A percentile compares a stretch with the other conserved stretches of the same genome.
Evolutionary conservation across 2,329 filamentous ascomycete species (phyloP).

Genomic region (Colletotrichum euphorbiae): DNA sequence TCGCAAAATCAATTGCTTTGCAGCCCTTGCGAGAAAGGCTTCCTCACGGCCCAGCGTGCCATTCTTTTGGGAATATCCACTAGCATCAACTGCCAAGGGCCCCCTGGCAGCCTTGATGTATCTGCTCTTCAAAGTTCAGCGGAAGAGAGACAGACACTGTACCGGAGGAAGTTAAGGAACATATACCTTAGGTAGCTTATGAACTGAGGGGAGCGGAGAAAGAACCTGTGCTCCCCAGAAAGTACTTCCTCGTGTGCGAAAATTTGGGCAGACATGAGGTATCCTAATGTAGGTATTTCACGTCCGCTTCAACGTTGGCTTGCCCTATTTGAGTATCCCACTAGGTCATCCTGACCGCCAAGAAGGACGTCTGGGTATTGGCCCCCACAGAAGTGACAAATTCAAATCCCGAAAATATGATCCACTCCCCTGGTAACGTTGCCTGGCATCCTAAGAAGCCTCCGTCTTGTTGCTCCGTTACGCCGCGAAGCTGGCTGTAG

Average conservation of each 20-base stretch:
- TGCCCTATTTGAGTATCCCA: constrained; percentile 2
- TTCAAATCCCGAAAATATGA: constrained; percentile 32
- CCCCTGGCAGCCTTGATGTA: constrained; percentile 19
- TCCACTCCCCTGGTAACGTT: constrained; percentile 24
- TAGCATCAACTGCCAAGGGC: constrained; percentile 3
- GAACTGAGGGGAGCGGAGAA: not conserved
- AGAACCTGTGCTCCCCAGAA: not conserved
- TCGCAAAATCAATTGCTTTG: not conserved
- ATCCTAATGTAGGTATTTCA: not conserved
- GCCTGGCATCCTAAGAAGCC: not conserved
- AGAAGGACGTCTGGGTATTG: constrained; percentile 17
- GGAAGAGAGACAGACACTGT: not conserved
- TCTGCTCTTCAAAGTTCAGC: constrained; percentile 5
- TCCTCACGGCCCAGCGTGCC: constrained; percentile 36
- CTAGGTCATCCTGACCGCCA: not conserved
- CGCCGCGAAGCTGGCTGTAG: not conserved
- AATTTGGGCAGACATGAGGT: not conserved
- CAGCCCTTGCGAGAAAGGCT: constrained; percentile 6
- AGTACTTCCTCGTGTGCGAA: not conserved
- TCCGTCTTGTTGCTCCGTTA: not conserved
- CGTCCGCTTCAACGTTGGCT: constrained; percentile 4
- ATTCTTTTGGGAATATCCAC: constrained; percentile 37
- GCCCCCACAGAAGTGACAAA: constrained; percentile 23
- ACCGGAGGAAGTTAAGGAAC: not conserved
- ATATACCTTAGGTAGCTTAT: too few relatives aligned